A percentile compares a stretch with the other conserved stretches of the same genome.
These are phyloP conservation scores for Panaeolus papilionaceus DNA, from an alignment of 768 basidiomycete genomes.

Conservation along the genomic window DNA sequence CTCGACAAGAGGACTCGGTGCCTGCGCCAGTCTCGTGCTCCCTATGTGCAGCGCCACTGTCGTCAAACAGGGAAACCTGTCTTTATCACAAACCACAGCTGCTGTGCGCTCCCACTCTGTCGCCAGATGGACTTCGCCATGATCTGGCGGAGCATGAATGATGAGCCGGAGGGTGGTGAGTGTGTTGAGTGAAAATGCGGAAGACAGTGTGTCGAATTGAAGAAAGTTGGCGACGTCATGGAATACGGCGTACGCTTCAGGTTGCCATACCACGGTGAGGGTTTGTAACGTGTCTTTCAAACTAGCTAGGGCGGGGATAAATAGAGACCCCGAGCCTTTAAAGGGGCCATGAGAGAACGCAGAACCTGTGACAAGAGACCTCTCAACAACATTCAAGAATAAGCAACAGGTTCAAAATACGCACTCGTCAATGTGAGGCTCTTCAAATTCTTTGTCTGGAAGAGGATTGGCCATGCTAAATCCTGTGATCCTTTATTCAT, in stretches of 20 bases:
- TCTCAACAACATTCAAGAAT: no score
- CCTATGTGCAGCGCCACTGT: not conserved
- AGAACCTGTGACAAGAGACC: not conserved
- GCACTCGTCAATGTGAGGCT: not conserved
- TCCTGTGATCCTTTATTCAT: not conserved
- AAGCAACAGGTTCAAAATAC: not conserved
- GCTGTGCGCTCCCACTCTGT: not conserved
- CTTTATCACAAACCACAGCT: not conserved
- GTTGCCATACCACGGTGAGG: not conserved
- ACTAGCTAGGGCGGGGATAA: not conserved
- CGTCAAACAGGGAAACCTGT: not conserved
- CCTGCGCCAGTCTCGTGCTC: not conserved
- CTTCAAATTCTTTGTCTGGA: not conserved
- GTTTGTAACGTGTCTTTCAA: not conserved
- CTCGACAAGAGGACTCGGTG: not conserved
- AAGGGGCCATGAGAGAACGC: not conserved
- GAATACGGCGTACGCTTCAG: not conserved
- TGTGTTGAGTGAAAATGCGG: not conserved
- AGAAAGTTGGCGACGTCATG: not conserved
- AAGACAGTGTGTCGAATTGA: not conserved
- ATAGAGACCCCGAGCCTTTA: not conserved
- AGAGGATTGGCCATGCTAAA: not conserved
- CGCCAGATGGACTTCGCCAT: not conserved
- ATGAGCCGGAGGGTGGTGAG: not conserved
- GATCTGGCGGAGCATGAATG: not conserved